Conservation (phyloP, 2,329 filamentous ascomycete genomes). For the Cytospora piceicola region DNA sequence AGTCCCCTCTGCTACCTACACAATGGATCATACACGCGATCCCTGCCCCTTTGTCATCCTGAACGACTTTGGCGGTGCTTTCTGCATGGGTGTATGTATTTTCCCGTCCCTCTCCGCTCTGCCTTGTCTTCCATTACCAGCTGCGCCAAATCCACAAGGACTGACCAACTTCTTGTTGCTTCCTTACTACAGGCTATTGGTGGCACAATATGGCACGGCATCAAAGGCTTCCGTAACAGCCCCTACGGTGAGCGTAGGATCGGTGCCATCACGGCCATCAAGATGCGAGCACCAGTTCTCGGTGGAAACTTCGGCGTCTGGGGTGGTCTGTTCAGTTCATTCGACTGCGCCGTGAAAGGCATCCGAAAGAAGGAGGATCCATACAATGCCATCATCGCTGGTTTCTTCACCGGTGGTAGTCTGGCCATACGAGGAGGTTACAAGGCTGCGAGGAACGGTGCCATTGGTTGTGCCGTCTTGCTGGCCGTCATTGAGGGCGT, state of each 20-base stretch:
- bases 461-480: constrained; percentile 93
- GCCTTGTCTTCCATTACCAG: not conserved
- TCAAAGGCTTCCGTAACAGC: constrained; percentile 90
- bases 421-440: constrained; percentile 90
- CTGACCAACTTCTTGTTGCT: constrained; percentile 23
- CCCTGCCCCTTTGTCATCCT: constrained; percentile 96
- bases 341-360: constrained; percentile 96
- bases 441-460: constrained; percentile 90
- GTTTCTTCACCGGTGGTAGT: constrained; percentile 93
- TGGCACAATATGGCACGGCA: constrained; percentile 91
- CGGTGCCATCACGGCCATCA: constrained; percentile 95
- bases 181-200: constrained; percentile 63
- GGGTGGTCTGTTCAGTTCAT: constrained; percentile 94
- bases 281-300: constrained; percentile 92
- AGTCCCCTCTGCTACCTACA: not conserved
- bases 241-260: constrained; percentile 93
- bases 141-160: not conserved
- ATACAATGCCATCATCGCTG: constrained; percentile 96
- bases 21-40: constrained; percentile 80
- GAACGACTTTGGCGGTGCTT: constrained; percentile 97
- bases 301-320: constrained; percentile 98
- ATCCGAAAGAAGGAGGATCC: constrained; percentile 95
- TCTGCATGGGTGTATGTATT: constrained; percentile 85
- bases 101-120: constrained; percentile 2
- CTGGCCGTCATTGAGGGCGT: constrained; percentile 97